Base-by-base conservation (phyloP, 441 rosid species). In the Brassica hybrid region DNA sequence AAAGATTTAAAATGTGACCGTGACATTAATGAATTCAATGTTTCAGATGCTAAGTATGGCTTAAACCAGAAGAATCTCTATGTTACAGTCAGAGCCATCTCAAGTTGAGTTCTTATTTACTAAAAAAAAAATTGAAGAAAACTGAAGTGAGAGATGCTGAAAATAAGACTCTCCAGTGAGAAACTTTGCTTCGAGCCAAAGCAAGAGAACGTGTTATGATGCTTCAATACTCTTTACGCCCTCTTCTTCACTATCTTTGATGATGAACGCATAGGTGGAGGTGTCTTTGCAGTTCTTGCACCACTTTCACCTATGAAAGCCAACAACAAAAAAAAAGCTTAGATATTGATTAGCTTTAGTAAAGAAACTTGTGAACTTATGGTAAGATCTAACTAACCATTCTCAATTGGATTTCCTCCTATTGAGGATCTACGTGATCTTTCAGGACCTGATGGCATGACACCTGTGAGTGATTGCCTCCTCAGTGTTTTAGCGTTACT, bases 401-500 rank as follows among this genome's bases (percentile, higher is more conserved):
- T 73, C 69, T 91, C 89, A 65, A 73, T 34, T 60, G 77, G 82
- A 65, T 88, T 89, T 71, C 92, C 97, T 54, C 91, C 99, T 10
- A 90, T 88, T 62, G 98, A 95, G 77, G 98, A 87, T 70, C 54
- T 13, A 48, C 54, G 54, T 48, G 54, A 48, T n/a, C 83, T 77
- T n/a, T 85, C 86, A 18, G 77, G 61, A n/a, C 82, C 54, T 48
- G 54, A 48, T 48, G 54, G 54, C 17, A 48, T n/a, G 5, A 5
- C 54, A 13, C 54, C 91, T 2, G 96, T 93, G 34, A 96, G 90
- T 57, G 99, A 93, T 66, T 87, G 95, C 85, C 98, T 85, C 68
- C 97, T 84, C 23, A 63, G 21, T 48, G 88, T 78, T 85, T 85
- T 88, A 60, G 81, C 81, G 79, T 83, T 84, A 38, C 86, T 81